Conservation (phyloP, 345 rosid species). For the Brassica carinata region DNA sequence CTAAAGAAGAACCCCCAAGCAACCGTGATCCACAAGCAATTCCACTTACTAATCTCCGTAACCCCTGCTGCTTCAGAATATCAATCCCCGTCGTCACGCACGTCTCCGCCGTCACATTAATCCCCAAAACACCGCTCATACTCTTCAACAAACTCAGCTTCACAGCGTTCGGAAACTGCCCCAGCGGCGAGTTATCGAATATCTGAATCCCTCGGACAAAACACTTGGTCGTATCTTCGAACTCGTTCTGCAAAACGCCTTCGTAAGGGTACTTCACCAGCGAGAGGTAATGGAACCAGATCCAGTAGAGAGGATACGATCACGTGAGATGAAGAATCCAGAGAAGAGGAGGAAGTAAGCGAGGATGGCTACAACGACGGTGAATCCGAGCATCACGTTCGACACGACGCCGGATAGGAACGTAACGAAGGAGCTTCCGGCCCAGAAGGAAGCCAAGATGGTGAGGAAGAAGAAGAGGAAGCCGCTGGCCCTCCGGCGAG, state of each 20-base stretch:
- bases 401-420: conserved; percentile 85
- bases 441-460: conserved; percentile 81
- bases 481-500: conserved; percentile 67
- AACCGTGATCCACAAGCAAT: conserved; percentile 79
- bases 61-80: conserved; percentile 67
- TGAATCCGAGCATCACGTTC: conserved; percentile 85
- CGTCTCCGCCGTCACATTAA: conserved; percentile 60
- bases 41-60: conserved; percentile 76
- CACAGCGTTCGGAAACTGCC: conserved; percentile 42
- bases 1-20: conserved; percentile 99
- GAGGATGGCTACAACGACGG: conserved; percentile 72
- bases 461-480: conserved; percentile 77
- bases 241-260: conserved; percentile 67
- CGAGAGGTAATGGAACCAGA: conserved; percentile 91
- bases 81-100: conserved; percentile 81
- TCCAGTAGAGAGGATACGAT: conserved; percentile 75
- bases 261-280: conserved; percentile 86
- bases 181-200: conserved; percentile 79
- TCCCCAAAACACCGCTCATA: conserved; percentile 63
- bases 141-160: conserved; percentile 59
- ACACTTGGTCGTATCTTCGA: conserved; percentile 61
- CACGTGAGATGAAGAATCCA: conserved; percentile 85
- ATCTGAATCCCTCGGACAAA: conserved; percentile 79
- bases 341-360: conserved; percentile 91
- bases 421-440: conserved; percentile 89